Base-by-base conservation (phyloP, 2,329 filamentous ascomycete genomes). In the Diaporthe eres region DNA sequence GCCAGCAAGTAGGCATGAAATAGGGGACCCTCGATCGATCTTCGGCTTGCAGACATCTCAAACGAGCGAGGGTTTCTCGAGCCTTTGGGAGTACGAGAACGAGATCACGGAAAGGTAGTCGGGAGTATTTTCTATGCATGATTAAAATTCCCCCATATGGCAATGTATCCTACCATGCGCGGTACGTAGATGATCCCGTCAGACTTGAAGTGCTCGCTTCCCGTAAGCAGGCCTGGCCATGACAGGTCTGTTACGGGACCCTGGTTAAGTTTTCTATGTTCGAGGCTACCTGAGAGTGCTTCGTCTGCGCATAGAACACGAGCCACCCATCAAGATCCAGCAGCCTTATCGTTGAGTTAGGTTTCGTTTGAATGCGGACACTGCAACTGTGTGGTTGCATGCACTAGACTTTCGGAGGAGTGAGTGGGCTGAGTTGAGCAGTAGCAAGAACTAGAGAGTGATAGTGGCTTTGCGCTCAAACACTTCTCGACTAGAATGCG, bases 1-100 rank as follows among this genome's bases (percentile, higher is more conserved):
- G 25, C 12, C 31, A 49, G 17, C 28, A 22, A 34, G 15, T n/a
- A 12, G 60, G 28, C 9, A 17, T 19, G n/a, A 15, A 17, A 34
- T 49, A n/a, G 7, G 31, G 13, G 6, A 39, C 19, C 19, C 1
- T 34, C 22, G 63, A 68, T 68, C 63, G 63, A 68, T 68, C 63
- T 68, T 39, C 22, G 37, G 31, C 25, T 68, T 51, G 42, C 63
- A 68, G 44, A 31, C 63, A 68, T 53, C 47, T 31, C 47, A 68
- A 53, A 53, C 65, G 13, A 53, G 47, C 22, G 22, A 53, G 12
- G 12, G 34, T 2, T 39, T 19, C 31, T 19, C 13, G 19, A 15
- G 15, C 9, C 47, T 39, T 39, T 25, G 19, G 25, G 47, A 51
- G 31, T 53, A 53, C 65, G 47, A 68, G 13, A 53, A 39, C 47